These are phyloP conservation scores for Umbilicaria muhlenbergii DNA, from an alignment of 495 filamentous ascomycete species.

Conservation along the genomic window DNA sequence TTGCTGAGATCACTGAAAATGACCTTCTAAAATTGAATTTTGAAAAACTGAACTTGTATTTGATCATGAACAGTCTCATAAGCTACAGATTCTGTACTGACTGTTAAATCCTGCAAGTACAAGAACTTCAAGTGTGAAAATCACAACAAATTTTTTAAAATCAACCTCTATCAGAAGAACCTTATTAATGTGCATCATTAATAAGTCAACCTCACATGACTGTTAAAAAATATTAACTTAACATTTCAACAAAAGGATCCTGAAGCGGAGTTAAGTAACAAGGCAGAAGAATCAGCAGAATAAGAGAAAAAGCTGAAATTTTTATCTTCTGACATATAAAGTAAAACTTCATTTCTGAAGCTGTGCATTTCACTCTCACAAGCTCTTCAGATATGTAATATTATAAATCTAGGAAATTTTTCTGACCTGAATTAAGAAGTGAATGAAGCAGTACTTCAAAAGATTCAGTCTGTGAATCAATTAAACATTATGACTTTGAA, in stretches of 20 bases:
- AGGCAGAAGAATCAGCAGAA: conserved; percentile 1
- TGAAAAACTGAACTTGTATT: conserved; percentile 6
- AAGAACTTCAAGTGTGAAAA: conserved; percentile 8
- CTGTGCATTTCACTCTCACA: background rate
- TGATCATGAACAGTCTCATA: conserved; percentile 5
- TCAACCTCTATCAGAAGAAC: conserved; percentile 25
- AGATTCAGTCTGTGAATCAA: conserved; percentile 4
- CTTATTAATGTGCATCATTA: conserved; percentile 23
- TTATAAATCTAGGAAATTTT: background rate
- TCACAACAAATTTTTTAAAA: conserved; percentile 8
- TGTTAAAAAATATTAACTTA: conserved; percentile 16
- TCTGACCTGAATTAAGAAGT: background rate
- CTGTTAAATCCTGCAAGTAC: conserved; percentile 5
- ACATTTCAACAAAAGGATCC: conserved; percentile 1
- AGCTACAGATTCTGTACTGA: conserved; percentile 4
- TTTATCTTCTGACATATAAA: background rate
- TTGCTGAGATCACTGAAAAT: conserved; percentile 3
- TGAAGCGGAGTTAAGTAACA: conserved; percentile 5
- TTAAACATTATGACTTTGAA: conserved; percentile 3
- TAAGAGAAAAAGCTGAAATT: background rate
- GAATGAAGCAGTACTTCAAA: background rate
- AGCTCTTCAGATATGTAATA: background rate
- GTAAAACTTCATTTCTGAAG: conserved; percentile 1
- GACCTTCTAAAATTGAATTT: conserved; percentile 3
- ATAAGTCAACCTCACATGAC: conserved; percentile 18